phyloP scores from a whole-genome alignment of 148 eudicot genomes.

The Silene uniflora region DNA sequence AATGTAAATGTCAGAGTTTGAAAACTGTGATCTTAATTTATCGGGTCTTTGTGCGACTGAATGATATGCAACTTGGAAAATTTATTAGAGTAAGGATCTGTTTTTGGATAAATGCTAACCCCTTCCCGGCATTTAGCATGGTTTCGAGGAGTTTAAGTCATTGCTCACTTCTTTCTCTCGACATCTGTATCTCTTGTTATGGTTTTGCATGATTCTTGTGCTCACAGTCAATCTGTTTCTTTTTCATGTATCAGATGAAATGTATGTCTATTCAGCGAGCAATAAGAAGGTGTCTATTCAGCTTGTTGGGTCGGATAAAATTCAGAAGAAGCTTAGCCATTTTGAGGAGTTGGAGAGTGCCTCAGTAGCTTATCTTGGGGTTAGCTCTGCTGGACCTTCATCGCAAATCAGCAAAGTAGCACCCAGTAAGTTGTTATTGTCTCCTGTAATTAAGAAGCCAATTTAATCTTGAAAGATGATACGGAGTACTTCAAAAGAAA shows the following conservation, averaged over 20 bases:
- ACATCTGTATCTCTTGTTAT: neutral
- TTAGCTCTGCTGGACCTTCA: slow-evolving; percentile 62
- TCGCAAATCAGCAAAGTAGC: slow-evolving; percentile 40
- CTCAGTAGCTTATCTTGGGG: slow-evolving; percentile 76
- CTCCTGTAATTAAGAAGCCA: neutral
- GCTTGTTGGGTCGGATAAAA: slow-evolving; percentile 77
- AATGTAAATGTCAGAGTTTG: no score
- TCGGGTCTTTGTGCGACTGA: no score
- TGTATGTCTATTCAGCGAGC: slow-evolving; percentile 87
- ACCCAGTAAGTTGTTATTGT: slow-evolving; percentile 59
- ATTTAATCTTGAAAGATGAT: neutral
- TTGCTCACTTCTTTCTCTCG: neutral
- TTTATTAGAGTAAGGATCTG: no score
- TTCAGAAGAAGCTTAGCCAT: slow-evolving; percentile 66
- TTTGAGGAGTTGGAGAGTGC: slow-evolving; percentile 70
- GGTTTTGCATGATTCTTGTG: neutral
- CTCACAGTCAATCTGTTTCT: neutral
- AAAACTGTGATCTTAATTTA: no score
- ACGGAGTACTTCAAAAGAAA: neutral
- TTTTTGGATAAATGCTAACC: no score
- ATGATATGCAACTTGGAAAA: no score
- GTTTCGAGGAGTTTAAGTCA: neutral
- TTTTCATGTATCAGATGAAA: slow-evolving; percentile 64
- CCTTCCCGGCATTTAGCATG: neutral
- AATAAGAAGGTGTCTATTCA: slow-evolving; percentile 69